Conservation (phyloP, 139 green algal genomes). For the Tetradesmus obliquus region DNA sequence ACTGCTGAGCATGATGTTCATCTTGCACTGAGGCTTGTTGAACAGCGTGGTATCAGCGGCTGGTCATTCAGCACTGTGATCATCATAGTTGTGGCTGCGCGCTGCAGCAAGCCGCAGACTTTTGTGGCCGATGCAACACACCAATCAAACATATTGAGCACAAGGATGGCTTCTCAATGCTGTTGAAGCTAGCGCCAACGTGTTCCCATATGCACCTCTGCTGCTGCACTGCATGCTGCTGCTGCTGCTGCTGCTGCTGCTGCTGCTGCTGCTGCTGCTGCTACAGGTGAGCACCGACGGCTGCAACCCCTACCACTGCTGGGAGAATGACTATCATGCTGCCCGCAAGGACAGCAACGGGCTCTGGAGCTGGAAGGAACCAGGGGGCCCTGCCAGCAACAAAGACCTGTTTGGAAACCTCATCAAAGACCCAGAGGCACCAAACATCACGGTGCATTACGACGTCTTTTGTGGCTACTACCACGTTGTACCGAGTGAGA, state of each 20-base stretch:
- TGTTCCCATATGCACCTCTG: too few relatives aligned
- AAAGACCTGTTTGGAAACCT: constrained; percentile 8
- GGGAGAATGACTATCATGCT: constrained; percentile 26
- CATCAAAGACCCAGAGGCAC: background rate
- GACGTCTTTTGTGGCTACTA: background rate
- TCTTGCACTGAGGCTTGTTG: too few relatives aligned
- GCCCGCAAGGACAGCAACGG: constrained; percentile 12
- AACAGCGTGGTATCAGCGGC: too few relatives aligned
- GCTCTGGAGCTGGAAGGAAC: constrained; percentile 12
- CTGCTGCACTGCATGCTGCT: too few relatives aligned
- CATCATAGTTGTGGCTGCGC: too few relatives aligned
- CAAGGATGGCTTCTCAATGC: too few relatives aligned
- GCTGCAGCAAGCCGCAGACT: too few relatives aligned
- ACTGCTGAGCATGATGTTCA: too few relatives aligned
- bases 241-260: background rate
- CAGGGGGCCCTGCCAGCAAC: constrained; percentile 6
- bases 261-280: background rate
- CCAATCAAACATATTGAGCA: too few relatives aligned
- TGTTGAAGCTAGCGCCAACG: too few relatives aligned
- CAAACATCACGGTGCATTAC: background rate
- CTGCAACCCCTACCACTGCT: constrained; percentile 31
- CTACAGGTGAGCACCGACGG: background rate
- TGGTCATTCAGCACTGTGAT: too few relatives aligned
- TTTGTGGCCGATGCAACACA: too few relatives aligned
- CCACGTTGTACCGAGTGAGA: background rate